Evolutionary conservation across 2,329 filamentous ascomycete species (phyloP).

Genomic region (Apiospora hydei): DNA sequence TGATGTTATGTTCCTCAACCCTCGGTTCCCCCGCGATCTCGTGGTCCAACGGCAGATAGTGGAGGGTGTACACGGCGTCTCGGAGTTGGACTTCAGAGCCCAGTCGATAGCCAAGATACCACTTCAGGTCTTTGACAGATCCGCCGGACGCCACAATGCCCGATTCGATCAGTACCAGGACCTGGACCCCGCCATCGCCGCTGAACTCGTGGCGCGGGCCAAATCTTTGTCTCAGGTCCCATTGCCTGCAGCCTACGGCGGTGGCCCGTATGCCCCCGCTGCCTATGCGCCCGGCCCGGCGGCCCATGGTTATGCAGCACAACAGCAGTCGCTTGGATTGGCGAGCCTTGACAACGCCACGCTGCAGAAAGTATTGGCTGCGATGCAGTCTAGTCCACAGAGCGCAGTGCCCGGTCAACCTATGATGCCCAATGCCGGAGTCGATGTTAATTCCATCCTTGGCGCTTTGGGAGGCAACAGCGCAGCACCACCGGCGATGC

Average conservation of each 20-base stretch:
- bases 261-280: constrained; percentile 27
- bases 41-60: constrained; percentile 86
- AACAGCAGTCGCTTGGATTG: constrained; percentile 28
- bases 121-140: constrained; percentile 85
- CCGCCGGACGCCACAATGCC: constrained; percentile 75
- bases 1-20: constrained; percentile 81
- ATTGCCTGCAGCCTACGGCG: constrained; percentile 38
- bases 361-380: constrained; percentile 44
- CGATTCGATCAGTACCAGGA: constrained; percentile 88
- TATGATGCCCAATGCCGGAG: constrained; percentile 39
- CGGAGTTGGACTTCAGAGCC: constrained; percentile 74
- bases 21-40: constrained; percentile 76
- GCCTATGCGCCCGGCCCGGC: constrained; percentile 34
- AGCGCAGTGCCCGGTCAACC: constrained; percentile 40
- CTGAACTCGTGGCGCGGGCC: constrained; percentile 79
- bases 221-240: constrained; percentile 54
- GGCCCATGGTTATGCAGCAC: constrained; percentile 34
- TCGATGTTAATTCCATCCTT: constrained; percentile 38
- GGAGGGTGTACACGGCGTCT: constrained; percentile 87
- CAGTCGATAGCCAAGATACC: constrained; percentile 78
- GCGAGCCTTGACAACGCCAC: constrained; percentile 42
- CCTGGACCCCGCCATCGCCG: constrained; percentile 78
- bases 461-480: constrained; percentile 40
- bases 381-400: constrained; percentile 37
- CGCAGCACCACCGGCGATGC: constrained; percentile 33